A percentile compares a stretch with the other conserved stretches of the same genome.
Conservation (phyloP, 176 grass and related monocot genomes). For the Musa troglodytarum region DNA sequence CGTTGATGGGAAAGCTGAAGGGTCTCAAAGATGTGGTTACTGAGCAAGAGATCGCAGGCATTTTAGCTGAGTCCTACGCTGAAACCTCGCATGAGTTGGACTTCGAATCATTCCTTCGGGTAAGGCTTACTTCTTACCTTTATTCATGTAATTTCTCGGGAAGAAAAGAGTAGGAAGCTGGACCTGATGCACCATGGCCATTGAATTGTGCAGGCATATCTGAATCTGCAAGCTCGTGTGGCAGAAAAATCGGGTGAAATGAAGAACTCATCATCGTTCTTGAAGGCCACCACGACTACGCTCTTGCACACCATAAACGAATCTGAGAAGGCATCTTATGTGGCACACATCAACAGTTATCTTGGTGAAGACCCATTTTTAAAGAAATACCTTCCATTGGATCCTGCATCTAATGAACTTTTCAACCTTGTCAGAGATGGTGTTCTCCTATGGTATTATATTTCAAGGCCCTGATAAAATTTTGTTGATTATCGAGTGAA, state of each 20-base stretch:
- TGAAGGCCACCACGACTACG: conserved; percentile 82
- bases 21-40: conserved; percentile 61
- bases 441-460: conserved; percentile 85
- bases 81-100: conserved; percentile 71
- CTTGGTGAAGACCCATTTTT: conserved; percentile 74
- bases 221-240: conserved; percentile 57
- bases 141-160: background rate
- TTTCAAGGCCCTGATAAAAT: conserved; percentile 1
- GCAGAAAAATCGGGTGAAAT: conserved; percentile 41
- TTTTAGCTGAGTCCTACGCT: conserved; percentile 49
- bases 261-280: conserved; percentile 70
- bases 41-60: conserved; percentile 55
- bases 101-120: conserved; percentile 79
- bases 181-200: background rate
- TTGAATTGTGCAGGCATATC: conserved; percentile 48
- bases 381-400: conserved; percentile 86
- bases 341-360: conserved; percentile 90
- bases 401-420: conserved; percentile 61
- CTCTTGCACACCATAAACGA: conserved; percentile 87
- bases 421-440: conserved; percentile 80
- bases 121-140: conserved; percentile 23
- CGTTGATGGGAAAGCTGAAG: conserved; percentile 71
- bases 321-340: conserved; percentile 86
- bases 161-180: background rate
- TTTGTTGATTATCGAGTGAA: background rate